A percentile compares a stretch with the other conserved stretches of the same genome.
These are phyloP conservation scores for Microcera coccophila DNA, from an alignment of 2,329 filamentous ascomycete genomes.

Conservation along the genomic window DNA sequence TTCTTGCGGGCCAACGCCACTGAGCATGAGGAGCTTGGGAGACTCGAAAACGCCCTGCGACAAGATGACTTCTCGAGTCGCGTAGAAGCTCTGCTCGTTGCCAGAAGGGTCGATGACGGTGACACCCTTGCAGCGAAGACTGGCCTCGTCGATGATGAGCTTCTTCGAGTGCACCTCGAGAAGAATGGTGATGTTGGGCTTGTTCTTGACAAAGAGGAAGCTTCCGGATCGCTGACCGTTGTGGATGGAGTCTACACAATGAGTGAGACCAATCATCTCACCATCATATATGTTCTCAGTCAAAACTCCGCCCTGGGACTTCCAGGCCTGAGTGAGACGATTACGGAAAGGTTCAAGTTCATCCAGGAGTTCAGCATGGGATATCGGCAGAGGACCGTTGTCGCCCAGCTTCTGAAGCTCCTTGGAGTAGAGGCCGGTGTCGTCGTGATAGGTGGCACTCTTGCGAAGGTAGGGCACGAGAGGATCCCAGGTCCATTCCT, in stretches of 20 bases:
- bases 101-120: constrained; percentile 37
- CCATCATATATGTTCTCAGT: not conserved
- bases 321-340: not conserved
- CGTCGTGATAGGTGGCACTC: not conserved
- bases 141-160: constrained; percentile 46
- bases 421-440: not conserved
- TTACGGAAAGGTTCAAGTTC: not conserved
- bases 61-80: constrained; percentile 47
- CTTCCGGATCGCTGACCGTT: constrained; percentile 42
- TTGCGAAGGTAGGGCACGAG: not conserved
- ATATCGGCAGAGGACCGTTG: not conserved
- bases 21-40: constrained; percentile 62
- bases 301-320: not conserved
- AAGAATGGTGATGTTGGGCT: constrained; percentile 53
- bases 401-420: not conserved
- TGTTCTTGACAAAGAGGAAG: constrained; percentile 48
- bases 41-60: constrained; percentile 57
- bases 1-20: constrained; percentile 55
- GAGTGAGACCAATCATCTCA: not conserved
- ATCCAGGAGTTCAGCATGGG: not conserved
- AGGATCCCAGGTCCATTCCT: constrained; percentile 52
- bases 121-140: constrained; percentile 42
- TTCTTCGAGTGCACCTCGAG: constrained; percentile 47
- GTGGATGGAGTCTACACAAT: not conserved
- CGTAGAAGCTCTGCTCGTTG: constrained; percentile 43